phyloP scores from a whole-genome alignment of 2,329 filamentous ascomycete genomes.

The Pyricularia grisea region DNA sequence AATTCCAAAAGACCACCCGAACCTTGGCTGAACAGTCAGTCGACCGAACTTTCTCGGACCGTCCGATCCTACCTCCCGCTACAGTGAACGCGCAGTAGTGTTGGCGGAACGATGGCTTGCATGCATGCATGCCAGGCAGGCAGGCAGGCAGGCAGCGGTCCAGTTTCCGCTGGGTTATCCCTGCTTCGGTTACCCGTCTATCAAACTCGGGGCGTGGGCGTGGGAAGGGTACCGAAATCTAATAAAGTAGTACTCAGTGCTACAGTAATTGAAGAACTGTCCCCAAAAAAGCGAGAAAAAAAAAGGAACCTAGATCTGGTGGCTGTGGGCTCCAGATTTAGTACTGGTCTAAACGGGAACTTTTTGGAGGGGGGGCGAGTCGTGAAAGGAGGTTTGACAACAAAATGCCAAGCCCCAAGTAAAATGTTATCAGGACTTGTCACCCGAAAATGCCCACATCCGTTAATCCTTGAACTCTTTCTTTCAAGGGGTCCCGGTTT shows the following conservation, averaged over 20 bases:
- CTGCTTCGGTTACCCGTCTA: background rate
- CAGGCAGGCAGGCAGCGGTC: background rate
- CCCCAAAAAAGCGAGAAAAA: background rate
- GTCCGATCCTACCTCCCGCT: background rate
- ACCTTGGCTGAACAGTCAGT: background rate
- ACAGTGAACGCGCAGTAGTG: background rate
- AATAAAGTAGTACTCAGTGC: too few relatives aligned
- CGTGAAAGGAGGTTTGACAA: background rate
- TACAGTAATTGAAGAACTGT: background rate
- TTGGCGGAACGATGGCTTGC: background rate
- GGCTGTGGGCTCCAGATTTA: background rate
- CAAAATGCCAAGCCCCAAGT: background rate
- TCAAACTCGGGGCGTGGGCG: background rate
- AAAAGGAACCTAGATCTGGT: background rate
- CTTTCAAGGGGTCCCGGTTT: background rate
- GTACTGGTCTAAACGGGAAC: background rate
- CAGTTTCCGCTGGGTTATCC: background rate
- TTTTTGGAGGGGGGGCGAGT: background rate
- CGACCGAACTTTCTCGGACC: background rate
- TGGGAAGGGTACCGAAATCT: too few relatives aligned
- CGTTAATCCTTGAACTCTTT: background rate
- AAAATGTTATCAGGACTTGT: background rate
- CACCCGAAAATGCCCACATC: too few relatives aligned
- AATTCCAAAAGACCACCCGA: background rate
- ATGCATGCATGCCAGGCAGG: background rate